Evolutionary conservation across 371 early-diverging fungal genomes (phyloP).

Genomic region (Rhizopus delemar): DNA sequence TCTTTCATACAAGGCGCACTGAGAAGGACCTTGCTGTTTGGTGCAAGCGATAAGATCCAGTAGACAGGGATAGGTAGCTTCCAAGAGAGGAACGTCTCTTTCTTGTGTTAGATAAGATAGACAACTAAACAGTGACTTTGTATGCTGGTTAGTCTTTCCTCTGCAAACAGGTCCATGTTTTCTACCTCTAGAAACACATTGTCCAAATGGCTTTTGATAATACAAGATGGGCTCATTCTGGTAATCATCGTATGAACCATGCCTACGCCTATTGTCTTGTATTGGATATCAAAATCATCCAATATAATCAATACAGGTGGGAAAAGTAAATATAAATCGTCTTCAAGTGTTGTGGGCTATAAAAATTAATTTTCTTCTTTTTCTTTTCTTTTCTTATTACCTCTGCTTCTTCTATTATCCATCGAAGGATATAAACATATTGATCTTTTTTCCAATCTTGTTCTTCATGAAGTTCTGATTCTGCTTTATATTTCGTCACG

Average conservation of each 20-base stretch:
- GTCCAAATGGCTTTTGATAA: constrained; percentile 25
- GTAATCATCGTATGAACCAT: constrained; percentile 29
- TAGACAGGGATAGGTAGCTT: constrained; percentile 36
- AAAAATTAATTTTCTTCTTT: neutral
- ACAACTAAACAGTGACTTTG: constrained; percentile 41
- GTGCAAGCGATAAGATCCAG: constrained; percentile 27
- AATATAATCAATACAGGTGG: constrained; percentile 37
- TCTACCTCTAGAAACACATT: constrained; percentile 42
- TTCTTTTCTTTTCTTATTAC: constrained; percentile 16
- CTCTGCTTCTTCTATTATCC: constrained; percentile 24
- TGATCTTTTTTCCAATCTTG: constrained; percentile 33
- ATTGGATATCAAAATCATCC: constrained; percentile 38
- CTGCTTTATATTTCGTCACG: constrained; percentile 18
- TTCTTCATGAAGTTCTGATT: constrained; percentile 24
- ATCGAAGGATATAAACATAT: constrained; percentile 23
- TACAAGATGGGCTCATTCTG: constrained; percentile 20
- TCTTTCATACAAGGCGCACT: constrained; percentile 27
- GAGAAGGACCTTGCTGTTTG: neutral
- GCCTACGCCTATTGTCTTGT: constrained; percentile 32
- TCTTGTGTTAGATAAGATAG: constrained; percentile 34
- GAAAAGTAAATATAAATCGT: constrained; percentile 23
- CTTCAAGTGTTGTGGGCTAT: constrained; percentile 18
- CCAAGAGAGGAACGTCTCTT: constrained; percentile 24
- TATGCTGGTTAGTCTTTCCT: neutral
- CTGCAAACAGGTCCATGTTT: neutral